Conservation (phyloP, 352 stramenopile species). For the Globisporangium carolinianum region DNA sequence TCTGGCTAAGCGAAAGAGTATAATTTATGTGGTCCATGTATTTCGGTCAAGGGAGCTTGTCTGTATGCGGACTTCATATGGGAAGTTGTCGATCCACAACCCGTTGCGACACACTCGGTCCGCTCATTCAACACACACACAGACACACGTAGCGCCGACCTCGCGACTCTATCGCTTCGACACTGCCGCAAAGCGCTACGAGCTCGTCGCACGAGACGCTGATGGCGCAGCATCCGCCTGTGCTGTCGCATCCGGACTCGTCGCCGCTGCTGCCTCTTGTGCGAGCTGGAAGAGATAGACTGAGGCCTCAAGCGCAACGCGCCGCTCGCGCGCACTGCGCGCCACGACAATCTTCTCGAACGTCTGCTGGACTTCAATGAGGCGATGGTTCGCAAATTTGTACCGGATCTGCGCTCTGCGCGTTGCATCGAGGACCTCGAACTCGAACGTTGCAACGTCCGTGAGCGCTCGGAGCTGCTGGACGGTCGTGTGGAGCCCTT, state of each 20-base stretch:
- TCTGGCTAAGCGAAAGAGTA: too few relatives aligned
- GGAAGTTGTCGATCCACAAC: too few relatives aligned
- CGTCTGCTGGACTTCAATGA: conserved; percentile 56
- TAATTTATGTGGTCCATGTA: too few relatives aligned
- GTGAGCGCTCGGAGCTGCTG: conserved; percentile 45
- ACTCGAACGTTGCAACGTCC: conserved; percentile 38
- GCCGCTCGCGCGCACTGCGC: conserved; percentile 34
- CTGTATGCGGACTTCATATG: too few relatives aligned
- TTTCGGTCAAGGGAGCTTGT: too few relatives aligned
- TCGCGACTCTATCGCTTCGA: background rate
- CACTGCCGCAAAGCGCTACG: background rate
- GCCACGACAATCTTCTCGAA: conserved; percentile 65
- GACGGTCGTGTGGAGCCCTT: conserved; percentile 34
- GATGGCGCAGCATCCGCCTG: conserved; percentile 5
- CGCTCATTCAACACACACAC: too few relatives aligned
- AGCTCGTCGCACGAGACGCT: background rate
- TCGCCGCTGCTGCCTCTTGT: conserved; percentile 24
- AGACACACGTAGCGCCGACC: too few relatives aligned
- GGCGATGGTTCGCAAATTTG: conserved; percentile 51
- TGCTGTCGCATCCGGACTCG: background rate
- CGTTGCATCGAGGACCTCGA: conserved; percentile 40
- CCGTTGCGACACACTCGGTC: too few relatives aligned
- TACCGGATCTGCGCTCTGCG: conserved; percentile 29
- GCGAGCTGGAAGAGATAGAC: conserved; percentile 67
- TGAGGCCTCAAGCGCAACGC: conserved; percentile 45